Conservation (phyloP, 108 stramenopile genomes). For the Skeletonema marinoi region DNA sequence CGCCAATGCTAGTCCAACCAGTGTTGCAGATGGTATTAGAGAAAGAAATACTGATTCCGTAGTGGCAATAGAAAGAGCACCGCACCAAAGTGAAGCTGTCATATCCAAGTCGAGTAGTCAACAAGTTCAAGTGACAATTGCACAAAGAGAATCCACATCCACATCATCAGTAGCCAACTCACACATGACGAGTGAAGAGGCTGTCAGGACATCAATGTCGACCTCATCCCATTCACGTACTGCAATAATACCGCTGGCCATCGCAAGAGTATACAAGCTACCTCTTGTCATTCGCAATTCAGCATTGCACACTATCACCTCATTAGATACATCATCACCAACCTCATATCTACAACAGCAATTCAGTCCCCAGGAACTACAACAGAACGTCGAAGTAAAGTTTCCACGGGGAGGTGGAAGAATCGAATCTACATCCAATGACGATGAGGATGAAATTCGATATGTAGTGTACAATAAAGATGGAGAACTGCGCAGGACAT, state of each 20-base stretch:
- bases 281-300: slow-evolving; percentile 29
- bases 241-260: slow-evolving; percentile 58
- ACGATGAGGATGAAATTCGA: slow-evolving; percentile 26
- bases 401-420: slow-evolving; percentile 70
- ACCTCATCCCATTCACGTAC: background rate
- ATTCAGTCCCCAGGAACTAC: slow-evolving; percentile 49
- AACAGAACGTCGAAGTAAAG: slow-evolving; percentile 51
- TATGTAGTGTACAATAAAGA: slow-evolving; percentile 59
- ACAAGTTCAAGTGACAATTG: background rate
- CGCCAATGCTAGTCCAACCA: background rate
- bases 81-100: background rate
- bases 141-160: background rate
- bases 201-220: background rate
- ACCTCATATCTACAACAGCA: slow-evolving; percentile 41
- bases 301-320: slow-evolving; percentile 4
- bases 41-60: slow-evolving; percentile 3
- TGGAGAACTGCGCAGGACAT: slow-evolving; percentile 57
- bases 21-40: background rate
- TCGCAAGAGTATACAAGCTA: slow-evolving; percentile 72
- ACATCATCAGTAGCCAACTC: background rate
- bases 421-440: slow-evolving; percentile 46
- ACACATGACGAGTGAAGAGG: background rate
- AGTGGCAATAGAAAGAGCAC: background rate
- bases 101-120: background rate
- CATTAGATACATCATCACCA: slow-evolving; percentile 31